Evolutionary conservation across 2,329 filamentous ascomycete genomes (phyloP), one percentile per base, ranked within the genome.

Genomic region (Setomelanomma holmii): DNA sequence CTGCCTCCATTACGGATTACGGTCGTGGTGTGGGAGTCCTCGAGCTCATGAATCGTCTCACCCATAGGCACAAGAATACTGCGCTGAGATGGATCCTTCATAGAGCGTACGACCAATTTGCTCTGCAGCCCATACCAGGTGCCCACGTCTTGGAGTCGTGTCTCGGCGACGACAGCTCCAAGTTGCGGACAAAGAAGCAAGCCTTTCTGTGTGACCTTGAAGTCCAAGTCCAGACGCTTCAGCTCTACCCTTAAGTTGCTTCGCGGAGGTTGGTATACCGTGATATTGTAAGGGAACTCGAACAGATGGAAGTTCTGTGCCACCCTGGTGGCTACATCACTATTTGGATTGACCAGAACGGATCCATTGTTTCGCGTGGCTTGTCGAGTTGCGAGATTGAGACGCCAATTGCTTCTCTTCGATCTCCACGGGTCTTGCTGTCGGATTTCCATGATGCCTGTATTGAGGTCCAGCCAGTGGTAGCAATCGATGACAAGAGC

Each of bases 81-180:
- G 7, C 80, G 79, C 4, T 77, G 73, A 0, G 61, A 51, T 0
- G 48, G 59, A 36, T 83, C 80, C 0, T 58, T 51, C 0, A 63
- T 45, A n/a, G 82, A 79, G 0, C 79, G 76, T 12, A 88, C 67
- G 0, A 89, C 79, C 3, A 88, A 69, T 64, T 83, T 88, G 64
- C 81, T 86, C 2, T 71, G 51, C 0, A 89, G 72, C 0, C 87
- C 87, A 51, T 89, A 82, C 60, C 83, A 79, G 0, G 84, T 85
- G 0, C 86, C 87, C 0, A 80, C 72, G 44, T 88, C 81, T 61
- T 90, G 88, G 7, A 83, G 58, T 0, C 67, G 64, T 3, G 39
- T 33, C 6, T 54, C 44, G 45, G 87, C 84, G 1, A 90, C 74
- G 36, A 83, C 78, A 0, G 80, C 75, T 0, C 69, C 66, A 0